These are phyloP conservation scores for Penicillium sp. DNA, from an alignment of 2,329 filamentous ascomycete genomes.

Conservation along the genomic window DNA sequence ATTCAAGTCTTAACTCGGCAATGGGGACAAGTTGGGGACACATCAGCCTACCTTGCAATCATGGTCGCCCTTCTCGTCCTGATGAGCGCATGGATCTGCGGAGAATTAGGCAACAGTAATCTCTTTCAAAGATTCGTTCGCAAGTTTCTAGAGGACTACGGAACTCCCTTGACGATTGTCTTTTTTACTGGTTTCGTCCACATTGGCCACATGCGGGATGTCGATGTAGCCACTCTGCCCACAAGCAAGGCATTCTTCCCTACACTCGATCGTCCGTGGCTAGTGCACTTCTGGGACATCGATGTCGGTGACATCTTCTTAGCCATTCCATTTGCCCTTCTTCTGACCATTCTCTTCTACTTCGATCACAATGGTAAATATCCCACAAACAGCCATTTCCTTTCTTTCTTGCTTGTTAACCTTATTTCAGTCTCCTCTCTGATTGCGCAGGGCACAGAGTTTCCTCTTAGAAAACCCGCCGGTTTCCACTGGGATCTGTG, in stretches of 20 bases:
- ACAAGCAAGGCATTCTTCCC: conserved; percentile 79
- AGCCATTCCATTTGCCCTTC: conserved; percentile 82
- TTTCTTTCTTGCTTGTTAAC: neutral
- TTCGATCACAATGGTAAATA: conserved; percentile 81
- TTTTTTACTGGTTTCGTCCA: conserved; percentile 92
- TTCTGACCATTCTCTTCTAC: conserved; percentile 84
- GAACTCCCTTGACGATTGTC: conserved; percentile 77
- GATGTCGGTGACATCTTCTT: conserved; percentile 74
- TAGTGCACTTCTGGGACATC: conserved; percentile 82
- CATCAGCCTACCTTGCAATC: conserved; percentile 76
- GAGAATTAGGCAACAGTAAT: conserved; percentile 69
- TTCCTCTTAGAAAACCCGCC: conserved; percentile 77
- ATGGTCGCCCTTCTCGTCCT: conserved; percentile 77
- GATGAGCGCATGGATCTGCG: conserved; percentile 74
- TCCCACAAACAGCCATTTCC: neutral
- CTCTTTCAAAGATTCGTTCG: conserved; percentile 76
- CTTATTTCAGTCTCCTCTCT: conserved; percentile 71
- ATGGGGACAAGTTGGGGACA: conserved; percentile 62
- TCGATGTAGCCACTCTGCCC: conserved; percentile 72
- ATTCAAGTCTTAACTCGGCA: conserved; percentile 82
- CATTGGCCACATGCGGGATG: conserved; percentile 76
- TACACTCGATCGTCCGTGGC: conserved; percentile 73
- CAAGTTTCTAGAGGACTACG: conserved; percentile 87
- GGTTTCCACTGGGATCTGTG: conserved; percentile 88
- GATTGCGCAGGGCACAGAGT: conserved; percentile 82